Percentiles rank a stretch among this genome's conserved stretches.
Evolutionary conservation across 768 basidiomycete species (phyloP).

Genomic region (Leccinellum luteum): DNA sequence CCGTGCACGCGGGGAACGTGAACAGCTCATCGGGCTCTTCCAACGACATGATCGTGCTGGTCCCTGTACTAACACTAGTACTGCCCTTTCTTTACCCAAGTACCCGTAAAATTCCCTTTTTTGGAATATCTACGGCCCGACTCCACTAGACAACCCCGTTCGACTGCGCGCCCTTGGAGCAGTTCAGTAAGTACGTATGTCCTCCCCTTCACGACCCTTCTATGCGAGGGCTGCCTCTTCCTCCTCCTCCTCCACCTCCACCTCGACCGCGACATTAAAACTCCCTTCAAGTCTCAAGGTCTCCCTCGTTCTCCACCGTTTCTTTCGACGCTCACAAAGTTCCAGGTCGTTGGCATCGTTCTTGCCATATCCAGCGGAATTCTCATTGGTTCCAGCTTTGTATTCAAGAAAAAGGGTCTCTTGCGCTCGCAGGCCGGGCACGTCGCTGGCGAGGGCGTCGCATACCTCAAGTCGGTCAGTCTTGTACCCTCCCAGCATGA

Average conservation of each 20-base stretch:
- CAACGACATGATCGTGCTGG: conserved; percentile 13
- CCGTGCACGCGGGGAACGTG: neutral
- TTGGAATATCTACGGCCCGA: conserved; percentile 11
- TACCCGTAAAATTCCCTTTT: conserved; percentile 5
- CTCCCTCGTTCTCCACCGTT: neutral
- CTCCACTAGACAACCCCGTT: conserved; percentile 11
- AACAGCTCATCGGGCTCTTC: conserved; percentile 12
- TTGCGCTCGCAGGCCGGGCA: conserved; percentile 80
- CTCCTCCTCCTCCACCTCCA: conserved; percentile 41
- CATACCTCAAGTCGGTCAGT: conserved; percentile 90
- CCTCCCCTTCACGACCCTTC: conserved; percentile 3
- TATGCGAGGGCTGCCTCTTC: conserved; percentile 33
- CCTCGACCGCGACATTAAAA: conserved; percentile 35
- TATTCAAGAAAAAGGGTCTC: conserved; percentile 97
- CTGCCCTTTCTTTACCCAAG: neutral
- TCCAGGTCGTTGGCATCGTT: conserved; percentile 70
- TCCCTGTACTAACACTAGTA: neutral
- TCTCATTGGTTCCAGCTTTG: conserved; percentile 90
- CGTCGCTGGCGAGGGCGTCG: conserved; percentile 80
- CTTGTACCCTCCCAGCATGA: neutral
- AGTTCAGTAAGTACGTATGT: neutral
- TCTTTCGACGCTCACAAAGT: neutral
- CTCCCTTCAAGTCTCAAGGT: conserved; percentile 54
- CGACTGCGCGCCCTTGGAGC: conserved; percentile 6
- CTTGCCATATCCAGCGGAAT: conserved; percentile 77